Evolutionary conservation across 2,329 filamentous ascomycete genomes (phyloP).

Genomic region (Colletotrichum viniferum): DNA sequence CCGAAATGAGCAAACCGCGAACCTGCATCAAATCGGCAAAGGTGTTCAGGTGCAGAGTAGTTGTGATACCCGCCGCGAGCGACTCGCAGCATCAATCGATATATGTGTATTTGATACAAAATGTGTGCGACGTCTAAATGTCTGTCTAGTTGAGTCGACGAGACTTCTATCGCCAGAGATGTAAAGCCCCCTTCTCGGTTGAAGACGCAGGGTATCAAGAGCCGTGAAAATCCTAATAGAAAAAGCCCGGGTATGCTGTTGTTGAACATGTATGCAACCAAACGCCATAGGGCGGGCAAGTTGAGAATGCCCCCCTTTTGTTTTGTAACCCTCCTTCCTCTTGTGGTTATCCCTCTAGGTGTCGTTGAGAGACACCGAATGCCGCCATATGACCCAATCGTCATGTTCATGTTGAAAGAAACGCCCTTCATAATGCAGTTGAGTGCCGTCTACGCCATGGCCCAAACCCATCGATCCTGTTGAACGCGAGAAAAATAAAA

Average conservation of each 20-base stretch:
- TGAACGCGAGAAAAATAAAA: not conserved
- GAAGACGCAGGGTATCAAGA: constrained; percentile 39
- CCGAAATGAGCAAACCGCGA: not conserved
- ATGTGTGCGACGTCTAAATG: not conserved
- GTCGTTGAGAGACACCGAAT: constrained; percentile 4
- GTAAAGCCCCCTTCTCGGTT: constrained; percentile 29
- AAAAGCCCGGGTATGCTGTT: not conserved
- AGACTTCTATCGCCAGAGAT: not conserved
- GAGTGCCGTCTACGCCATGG: constrained; percentile 9
- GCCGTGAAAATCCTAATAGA: constrained; percentile 13
- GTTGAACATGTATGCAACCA: constrained; percentile 20
- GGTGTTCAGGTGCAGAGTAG: not conserved
- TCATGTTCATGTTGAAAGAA: not conserved
- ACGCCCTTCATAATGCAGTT: constrained; percentile 17
- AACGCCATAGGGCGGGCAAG: constrained; percentile 18
- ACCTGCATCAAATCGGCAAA: not conserved
- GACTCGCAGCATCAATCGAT: not conserved
- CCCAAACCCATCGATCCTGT: not conserved
- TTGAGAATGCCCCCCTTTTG: constrained; percentile 15
- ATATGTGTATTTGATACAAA: not conserved
- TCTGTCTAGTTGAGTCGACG: constrained; percentile 34
- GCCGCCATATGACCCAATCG: not conserved
- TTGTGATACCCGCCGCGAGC: constrained; percentile 2
- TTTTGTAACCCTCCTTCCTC: not conserved
- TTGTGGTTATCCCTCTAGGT: not conserved